Conservation (phyloP, 495 filamentous ascomycete genomes). For the Daldinia bambusicola region DNA sequence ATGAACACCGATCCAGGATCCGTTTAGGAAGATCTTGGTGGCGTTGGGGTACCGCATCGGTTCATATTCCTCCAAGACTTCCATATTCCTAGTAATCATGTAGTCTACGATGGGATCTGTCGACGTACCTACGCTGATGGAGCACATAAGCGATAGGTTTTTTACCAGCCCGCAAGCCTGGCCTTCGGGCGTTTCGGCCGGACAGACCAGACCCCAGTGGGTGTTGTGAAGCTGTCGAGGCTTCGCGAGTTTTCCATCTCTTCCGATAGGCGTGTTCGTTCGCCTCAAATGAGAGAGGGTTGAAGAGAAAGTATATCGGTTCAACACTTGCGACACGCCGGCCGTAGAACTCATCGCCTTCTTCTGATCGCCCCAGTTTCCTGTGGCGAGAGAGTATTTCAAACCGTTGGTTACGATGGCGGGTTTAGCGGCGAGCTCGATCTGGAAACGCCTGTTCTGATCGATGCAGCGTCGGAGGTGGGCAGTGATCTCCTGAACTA, state of each 20-base stretch:
- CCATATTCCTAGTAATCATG: slow-evolving; percentile 94
- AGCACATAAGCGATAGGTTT: slow-evolving; percentile 97
- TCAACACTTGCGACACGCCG: slow-evolving; percentile 97
- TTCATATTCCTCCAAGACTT: slow-evolving; percentile 95
- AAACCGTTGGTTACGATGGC: slow-evolving; percentile 89
- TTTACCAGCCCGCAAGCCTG: slow-evolving; percentile 99
- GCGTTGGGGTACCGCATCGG: slow-evolving; percentile 86
- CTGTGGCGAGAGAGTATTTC: slow-evolving; percentile 97
- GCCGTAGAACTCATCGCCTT: slow-evolving; percentile 94
- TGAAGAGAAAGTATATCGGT: slow-evolving; percentile 96
- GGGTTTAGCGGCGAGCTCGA: slow-evolving; percentile 90
- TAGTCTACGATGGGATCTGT: slow-evolving; percentile 92
- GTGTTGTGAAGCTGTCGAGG: slow-evolving; percentile 98
- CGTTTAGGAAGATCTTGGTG: slow-evolving; percentile 98
- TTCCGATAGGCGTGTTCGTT: slow-evolving; percentile 96
- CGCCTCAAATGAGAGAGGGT: slow-evolving; percentile 95
- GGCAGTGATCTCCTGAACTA: slow-evolving; percentile 87
- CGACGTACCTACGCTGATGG: slow-evolving; percentile 91
- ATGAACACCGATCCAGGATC: slow-evolving; percentile 95
- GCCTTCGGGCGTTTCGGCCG: slow-evolving; percentile 97
- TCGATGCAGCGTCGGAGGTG: slow-evolving; percentile 94
- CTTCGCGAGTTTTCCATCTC: slow-evolving; percentile 98
- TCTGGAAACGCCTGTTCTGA: slow-evolving; percentile 83
- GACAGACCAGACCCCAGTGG: slow-evolving; percentile 98
- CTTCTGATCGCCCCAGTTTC: slow-evolving; percentile 99